phyloP scores from a whole-genome alignment of 768 basidiomycete genomes.

The Mycena olivaceomarginata region DNA sequence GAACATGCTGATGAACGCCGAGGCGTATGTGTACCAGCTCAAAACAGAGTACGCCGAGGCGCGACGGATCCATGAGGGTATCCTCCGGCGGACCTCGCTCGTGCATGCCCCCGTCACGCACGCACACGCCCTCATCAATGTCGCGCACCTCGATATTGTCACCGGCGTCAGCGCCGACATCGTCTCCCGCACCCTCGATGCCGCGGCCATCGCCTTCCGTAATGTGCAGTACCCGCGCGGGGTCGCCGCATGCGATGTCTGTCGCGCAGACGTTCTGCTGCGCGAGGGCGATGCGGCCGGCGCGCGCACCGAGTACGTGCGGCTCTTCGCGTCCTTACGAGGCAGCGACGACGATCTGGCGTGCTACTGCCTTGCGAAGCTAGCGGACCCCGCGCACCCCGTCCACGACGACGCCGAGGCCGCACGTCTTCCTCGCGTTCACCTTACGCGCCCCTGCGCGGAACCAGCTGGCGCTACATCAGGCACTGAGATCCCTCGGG shows the following conservation, averaged over 20 bases:
- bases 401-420: neutral
- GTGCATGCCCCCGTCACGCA: neutral
- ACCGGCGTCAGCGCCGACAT: neutral
- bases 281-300: neutral
- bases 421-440: constrained; percentile 4
- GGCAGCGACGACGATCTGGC: constrained; percentile 7
- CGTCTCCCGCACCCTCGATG: constrained; percentile 8
- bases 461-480: constrained; percentile 1
- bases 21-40: constrained; percentile 1
- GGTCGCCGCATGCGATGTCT: neutral
- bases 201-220: neutral
- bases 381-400: neutral
- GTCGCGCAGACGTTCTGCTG: constrained; percentile 3
- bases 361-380: constrained; percentile 9
- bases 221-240: constrained; percentile 9
- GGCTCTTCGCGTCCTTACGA: neutral
- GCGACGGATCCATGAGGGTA: neutral
- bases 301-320: constrained; percentile 15
- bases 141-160: constrained; percentile 1
- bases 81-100: neutral
- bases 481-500: constrained; percentile 8
- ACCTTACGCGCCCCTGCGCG: neutral
- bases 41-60: constrained; percentile 24
- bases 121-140: neutral
- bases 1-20: neutral